Evolutionary conservation across 2,329 filamentous ascomycete species (phyloP), one percentile per base, ranked within the genome.

Genomic region (Aspergillus tamarii): DNA sequence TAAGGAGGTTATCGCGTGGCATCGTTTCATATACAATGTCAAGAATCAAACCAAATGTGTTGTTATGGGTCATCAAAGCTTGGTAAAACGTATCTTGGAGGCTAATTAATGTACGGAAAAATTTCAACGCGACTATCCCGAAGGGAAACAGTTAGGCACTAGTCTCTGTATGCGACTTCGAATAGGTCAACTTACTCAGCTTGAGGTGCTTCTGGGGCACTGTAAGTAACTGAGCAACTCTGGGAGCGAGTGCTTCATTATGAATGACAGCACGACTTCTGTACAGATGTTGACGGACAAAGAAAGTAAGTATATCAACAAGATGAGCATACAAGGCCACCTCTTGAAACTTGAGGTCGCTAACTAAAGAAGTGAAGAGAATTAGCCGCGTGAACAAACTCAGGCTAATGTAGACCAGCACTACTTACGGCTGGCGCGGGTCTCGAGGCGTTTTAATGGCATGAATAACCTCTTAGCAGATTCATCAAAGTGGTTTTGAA

Each of bases 61-160:
- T 88, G 74, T 94, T 91, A 69, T 93, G 88, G 30, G 90, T 91
- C 70, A 98, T 87, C 70, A 97, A 90, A 60, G 89, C 90, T 72
- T 93, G 89, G 76, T 97, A 97, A 70, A 95, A 96, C 60, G 96
- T 93, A 74, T 98, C 94, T 73, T 95, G 90, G 43, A 97, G 84
- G 53, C 89, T 89, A 63, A 97, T 86, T 65, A 96, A 87, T 52
- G 91, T 92, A 39, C 94, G 91, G 82, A 98, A 94, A 80, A 97
- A 97, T 75, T 97, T 95, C 69, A 99, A 86, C 7, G 94, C 92
- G 71, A 93, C 92, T 94, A 57, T 12, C 64, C 21, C 41, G 34
- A 26, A 41, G n/a, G 61, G 64, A 62, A 58, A 30, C 11, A 21
- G 16, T 39, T 30, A 32, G 34, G 53, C 21, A 39, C 21, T 1